Base-by-base conservation (phyloP, 2,329 filamentous ascomycete species). In the Elsinoe perseae region DNA sequence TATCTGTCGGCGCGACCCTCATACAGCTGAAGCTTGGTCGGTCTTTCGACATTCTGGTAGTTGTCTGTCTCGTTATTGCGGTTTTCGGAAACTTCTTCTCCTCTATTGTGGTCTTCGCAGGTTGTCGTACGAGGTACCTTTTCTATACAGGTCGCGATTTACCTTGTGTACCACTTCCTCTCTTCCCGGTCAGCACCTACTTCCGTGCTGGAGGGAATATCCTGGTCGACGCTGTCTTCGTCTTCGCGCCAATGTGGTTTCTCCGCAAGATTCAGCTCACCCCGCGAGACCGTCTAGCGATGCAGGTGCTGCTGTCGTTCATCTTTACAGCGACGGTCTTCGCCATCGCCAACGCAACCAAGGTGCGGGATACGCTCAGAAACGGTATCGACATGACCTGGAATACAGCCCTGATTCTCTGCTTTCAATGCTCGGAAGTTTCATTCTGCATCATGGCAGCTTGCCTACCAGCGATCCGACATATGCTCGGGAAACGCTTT, bases 331-430 rank as follows among this genome's bases (percentile, higher is more conserved):
- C 52, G 4, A 54, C 52, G 2, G 36, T 54, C 14, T 54, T 54
- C 52, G 52, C 52, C 2, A 18, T 54, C n/a, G 52, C 21, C 34
- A 54, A 43, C 8, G 52, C 52, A 4, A 18, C 28, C 4, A 52
- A 34, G 28, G 30, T 52, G 9, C 28, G 18, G 14, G 48, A 38
- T 16, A 36, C 28, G 7, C 48, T 52, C 6, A 28, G 48, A 14
- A 52, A 52, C 21, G 48, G 48, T 7, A 54, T 54, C n/a, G 52
- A 54, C 36, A 54, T 54, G 34, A 54, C 52, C 25, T 54, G 52
- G 52, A 42, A 44, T 23, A 42, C 52, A 20, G 52, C 52, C n/a
- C 12, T 42, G 28, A 34, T 54, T 6, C 20, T 42, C 30, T 54
- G 52, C 25, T 44, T 54, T 14, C 34, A 54, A 20, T 30, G 18